These are phyloP conservation scores for Hylodesmum podocarpum DNA, from an alignment of 306 rosid species.

Conservation along the genomic window DNA sequence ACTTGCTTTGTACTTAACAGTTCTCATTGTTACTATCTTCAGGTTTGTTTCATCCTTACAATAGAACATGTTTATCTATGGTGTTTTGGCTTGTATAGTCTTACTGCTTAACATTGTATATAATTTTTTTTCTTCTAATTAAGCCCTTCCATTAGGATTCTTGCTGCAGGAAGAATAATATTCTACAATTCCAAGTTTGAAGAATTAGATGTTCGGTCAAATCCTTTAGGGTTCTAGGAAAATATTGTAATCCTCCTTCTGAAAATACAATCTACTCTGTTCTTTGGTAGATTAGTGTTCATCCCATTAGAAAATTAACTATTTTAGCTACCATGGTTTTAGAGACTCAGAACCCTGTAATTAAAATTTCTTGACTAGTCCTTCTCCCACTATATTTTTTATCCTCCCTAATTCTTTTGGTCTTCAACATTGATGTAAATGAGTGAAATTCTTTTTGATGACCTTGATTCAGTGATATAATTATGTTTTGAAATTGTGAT, in stretches of 20 bases:
- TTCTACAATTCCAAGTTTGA: constrained; percentile 42
- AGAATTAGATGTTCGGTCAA: constrained; percentile 45
- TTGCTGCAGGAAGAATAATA: constrained; percentile 39
- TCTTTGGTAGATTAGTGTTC: background rate
- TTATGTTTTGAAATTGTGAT: background rate
- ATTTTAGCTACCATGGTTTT: background rate
- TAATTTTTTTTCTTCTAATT: constrained; percentile 43
- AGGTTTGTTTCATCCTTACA: constrained; percentile 58
- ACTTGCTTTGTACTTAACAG: constrained; percentile 65
- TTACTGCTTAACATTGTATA: background rate
- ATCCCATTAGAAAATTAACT: constrained; percentile 16
- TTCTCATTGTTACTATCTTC: constrained; percentile 65
- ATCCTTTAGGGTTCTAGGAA: constrained; percentile 28
- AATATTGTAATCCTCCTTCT: constrained; percentile 13
- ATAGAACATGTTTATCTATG: constrained; percentile 3
- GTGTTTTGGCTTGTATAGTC: background rate
- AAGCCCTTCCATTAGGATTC: constrained; percentile 36
- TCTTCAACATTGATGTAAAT: constrained; percentile 10
- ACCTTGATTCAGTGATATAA: constrained; percentile 6
- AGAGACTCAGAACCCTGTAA: background rate
- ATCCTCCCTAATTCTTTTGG: background rate
- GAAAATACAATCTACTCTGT: background rate
- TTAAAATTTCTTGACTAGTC: background rate
- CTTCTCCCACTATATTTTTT: background rate
- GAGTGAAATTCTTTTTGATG: background rate